Percentiles rank a stretch among this genome's conserved stretches.
Conservation (phyloP, 768 basidiomycete genomes). For the Saitozyma sp. region DNA sequence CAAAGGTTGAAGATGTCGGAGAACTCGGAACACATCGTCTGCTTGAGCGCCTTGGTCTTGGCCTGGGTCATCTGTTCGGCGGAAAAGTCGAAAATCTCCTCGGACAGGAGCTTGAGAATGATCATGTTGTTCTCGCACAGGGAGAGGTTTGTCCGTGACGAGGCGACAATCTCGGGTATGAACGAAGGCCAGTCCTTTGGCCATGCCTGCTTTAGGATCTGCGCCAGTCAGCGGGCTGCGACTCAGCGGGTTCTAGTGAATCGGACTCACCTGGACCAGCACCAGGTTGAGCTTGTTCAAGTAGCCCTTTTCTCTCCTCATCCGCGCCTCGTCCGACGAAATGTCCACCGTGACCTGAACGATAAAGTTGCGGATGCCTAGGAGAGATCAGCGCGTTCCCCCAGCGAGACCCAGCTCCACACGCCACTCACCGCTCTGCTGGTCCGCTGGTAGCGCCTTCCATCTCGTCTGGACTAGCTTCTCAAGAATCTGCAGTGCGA, state of each 20-base stretch:
- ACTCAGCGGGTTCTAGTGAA: neutral
- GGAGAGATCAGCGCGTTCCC: neutral
- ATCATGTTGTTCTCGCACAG: slow-evolving; percentile 99
- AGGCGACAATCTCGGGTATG: slow-evolving; percentile 94
- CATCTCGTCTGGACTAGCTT: slow-evolving; percentile 91
- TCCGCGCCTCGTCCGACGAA: slow-evolving; percentile 81
- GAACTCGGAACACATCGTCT: slow-evolving; percentile 96
- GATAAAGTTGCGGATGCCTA: slow-evolving; percentile 93
- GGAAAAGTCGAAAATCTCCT: slow-evolving; percentile 98
- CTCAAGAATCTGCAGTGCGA: slow-evolving; percentile 94
- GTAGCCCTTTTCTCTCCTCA: slow-evolving; percentile 79
- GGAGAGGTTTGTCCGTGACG: slow-evolving; percentile 91
- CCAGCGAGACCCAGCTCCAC: neutral
- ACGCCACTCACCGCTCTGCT: slow-evolving; percentile 70
- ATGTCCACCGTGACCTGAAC: slow-evolving; percentile 89
- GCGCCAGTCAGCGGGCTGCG: slow-evolving; percentile 4
- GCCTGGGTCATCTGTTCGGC: slow-evolving; percentile 98
- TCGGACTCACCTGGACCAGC: slow-evolving; percentile 73
- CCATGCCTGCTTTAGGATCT: slow-evolving; percentile 99
- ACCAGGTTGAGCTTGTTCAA: slow-evolving; percentile 96
- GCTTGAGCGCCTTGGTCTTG: slow-evolving; percentile 95
- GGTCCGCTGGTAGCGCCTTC: slow-evolving; percentile 92
- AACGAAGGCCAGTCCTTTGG: slow-evolving; percentile 98
- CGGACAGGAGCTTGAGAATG: slow-evolving; percentile 92
- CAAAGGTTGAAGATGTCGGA: slow-evolving; percentile 97